These are phyloP conservation scores for Funneliformis geosporum DNA, from an alignment of 192 early-diverging fungal genomes.

Conservation along the genomic window DNA sequence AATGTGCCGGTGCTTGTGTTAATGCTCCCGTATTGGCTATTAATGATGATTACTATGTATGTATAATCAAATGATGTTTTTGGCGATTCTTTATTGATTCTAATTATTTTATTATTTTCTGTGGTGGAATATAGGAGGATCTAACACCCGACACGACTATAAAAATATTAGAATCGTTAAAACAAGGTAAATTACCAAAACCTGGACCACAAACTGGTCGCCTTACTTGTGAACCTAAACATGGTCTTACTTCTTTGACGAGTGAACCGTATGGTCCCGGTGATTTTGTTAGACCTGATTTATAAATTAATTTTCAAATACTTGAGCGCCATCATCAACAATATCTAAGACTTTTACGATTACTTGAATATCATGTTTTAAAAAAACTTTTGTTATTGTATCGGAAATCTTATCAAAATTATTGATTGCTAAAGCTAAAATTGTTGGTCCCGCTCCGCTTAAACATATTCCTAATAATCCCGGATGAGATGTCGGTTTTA, in stretches of 20 bases:
- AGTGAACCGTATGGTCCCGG: conserved; percentile 90
- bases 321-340: conserved; percentile 54
- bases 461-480: conserved; percentile 92
- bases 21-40: conserved; percentile 94
- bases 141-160: conserved; percentile 88
- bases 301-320: conserved; percentile 49
- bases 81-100: not conserved
- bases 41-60: conserved; percentile 28
- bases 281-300: conserved; percentile 77
- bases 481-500: conserved; percentile 71
- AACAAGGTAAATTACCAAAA: conserved; percentile 74
- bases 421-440: conserved; percentile 81
- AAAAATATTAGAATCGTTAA: conserved; percentile 84
- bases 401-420: conserved; percentile 86
- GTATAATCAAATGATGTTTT: not conserved
- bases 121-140: conserved; percentile 76
- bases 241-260: conserved; percentile 80
- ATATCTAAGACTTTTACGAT: conserved; percentile 65
- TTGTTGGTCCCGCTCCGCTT: conserved; percentile 96
- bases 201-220: conserved; percentile 86
- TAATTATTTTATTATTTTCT: not conserved
- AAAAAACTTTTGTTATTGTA: conserved; percentile 64
- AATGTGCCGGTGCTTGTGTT: conserved; percentile 98
- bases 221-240: conserved; percentile 85
- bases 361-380: conserved; percentile 51